These are phyloP conservation scores for Uromyces viciae-fabae DNA, from an alignment of 1,284 basidiomycete genomes.

Conservation along the genomic window DNA sequence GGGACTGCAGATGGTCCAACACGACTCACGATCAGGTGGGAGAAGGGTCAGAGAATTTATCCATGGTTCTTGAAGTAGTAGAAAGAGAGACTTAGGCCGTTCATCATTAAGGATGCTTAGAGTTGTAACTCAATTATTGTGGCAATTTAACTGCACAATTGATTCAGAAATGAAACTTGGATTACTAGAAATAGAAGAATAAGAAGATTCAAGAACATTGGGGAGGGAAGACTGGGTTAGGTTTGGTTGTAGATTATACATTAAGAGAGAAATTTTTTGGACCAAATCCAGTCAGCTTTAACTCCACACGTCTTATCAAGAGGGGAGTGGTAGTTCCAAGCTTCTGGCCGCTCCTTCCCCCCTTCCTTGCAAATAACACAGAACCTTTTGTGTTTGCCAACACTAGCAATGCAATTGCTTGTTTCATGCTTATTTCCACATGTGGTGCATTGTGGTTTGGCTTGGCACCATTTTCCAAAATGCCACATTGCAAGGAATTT, in stretches of 20 bases:
- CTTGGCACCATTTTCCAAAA: not conserved
- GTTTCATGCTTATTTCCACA: slow-evolving; percentile 7
- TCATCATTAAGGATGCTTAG: not conserved
- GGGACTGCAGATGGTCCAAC: slow-evolving; percentile 8
- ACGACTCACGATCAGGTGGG: not conserved
- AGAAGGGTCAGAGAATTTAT: not conserved
- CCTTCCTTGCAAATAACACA: not conserved
- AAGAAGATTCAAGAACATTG: not conserved
- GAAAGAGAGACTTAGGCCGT: not conserved
- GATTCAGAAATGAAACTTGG: not conserved
- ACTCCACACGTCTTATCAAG: slow-evolving; percentile 4
- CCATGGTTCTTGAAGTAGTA: not conserved
- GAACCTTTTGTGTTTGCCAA: not conserved
- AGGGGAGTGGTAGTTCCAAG: not conserved
- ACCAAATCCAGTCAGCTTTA: not conserved
- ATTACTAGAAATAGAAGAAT: not conserved
- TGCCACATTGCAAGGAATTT: not conserved
- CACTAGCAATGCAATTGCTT: not conserved
- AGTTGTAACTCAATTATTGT: not conserved
- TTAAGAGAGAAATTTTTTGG: not conserved
- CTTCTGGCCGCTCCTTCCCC: not conserved
- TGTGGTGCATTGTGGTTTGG: not conserved
- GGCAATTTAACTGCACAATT: slow-evolving; percentile 17
- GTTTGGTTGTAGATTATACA: not conserved
- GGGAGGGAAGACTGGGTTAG: not conserved